A percentile compares a stretch with the other conserved stretches of the same genome.
phyloP scores from a whole-genome alignment of 352 stramenopile species.

The Blastocystis sp. region DNA sequence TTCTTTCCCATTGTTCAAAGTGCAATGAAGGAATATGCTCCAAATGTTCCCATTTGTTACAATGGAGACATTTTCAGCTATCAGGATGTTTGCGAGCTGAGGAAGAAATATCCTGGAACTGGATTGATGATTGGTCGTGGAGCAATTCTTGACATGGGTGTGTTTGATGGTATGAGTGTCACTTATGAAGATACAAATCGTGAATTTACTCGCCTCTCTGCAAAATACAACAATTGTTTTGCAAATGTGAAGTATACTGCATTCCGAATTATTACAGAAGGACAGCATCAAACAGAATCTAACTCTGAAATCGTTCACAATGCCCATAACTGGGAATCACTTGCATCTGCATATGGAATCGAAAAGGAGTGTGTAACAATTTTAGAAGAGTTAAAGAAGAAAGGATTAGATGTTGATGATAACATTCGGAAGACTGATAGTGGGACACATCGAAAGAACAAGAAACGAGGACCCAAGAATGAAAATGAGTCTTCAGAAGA shows the following conservation, averaged over 20 bases:
- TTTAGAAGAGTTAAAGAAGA: constrained; percentile 1
- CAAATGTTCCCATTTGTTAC: constrained; percentile 77
- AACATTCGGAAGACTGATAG: background rate
- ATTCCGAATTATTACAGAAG: constrained; percentile 57
- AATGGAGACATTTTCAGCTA: constrained; percentile 82
- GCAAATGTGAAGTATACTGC: constrained; percentile 65
- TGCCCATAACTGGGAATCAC: constrained; percentile 53
- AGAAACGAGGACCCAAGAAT: constrained; percentile 1
- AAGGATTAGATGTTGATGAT: constrained; percentile 14
- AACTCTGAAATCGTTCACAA: constrained; percentile 17
- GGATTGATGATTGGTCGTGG: constrained; percentile 81
- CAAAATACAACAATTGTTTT: constrained; percentile 57
- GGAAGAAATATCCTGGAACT: constrained; percentile 73
- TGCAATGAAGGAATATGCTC: constrained; percentile 66
- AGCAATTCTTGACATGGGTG: constrained; percentile 76
- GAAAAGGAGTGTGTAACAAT: constrained; percentile 27
- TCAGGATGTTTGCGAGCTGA: constrained; percentile 76
- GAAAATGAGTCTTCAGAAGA: background rate
- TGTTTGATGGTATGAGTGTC: constrained; percentile 60
- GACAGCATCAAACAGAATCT: constrained; percentile 20
- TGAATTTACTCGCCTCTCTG: constrained; percentile 68
- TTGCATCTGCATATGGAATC: constrained; percentile 36
- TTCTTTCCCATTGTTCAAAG: constrained; percentile 63
- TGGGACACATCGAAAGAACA: constrained; percentile 51
- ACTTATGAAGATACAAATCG: constrained; percentile 68